Conservation (phyloP, 1,284 basidiomycete genomes). For the Cutaneotrichosporon sp. region DNA sequence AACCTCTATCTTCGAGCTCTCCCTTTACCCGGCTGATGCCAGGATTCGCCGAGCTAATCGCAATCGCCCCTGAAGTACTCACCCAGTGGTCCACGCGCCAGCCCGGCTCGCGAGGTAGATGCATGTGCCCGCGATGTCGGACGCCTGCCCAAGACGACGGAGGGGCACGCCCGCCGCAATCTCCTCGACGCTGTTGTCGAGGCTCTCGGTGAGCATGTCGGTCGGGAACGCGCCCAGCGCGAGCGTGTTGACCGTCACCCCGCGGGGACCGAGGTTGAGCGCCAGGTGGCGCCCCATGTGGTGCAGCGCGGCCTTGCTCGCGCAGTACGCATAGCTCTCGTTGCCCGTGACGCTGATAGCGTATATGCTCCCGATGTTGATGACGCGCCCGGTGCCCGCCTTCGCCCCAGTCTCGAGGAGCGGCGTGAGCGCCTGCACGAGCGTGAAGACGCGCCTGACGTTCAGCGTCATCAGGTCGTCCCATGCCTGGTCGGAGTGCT, state of each 20-base stretch:
- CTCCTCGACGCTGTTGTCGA: slow-evolving; percentile 56
- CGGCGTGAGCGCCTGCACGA: slow-evolving; percentile 3
- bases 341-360: slow-evolving; percentile 60
- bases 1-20: too few relatives aligned
- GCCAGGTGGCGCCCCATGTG: slow-evolving; percentile 55
- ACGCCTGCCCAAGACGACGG: slow-evolving; percentile 60
- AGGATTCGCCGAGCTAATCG: neutral
- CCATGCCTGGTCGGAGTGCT: slow-evolving; percentile 17
- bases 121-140: slow-evolving; percentile 60
- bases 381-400: slow-evolving; percentile 60
- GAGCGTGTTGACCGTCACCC: slow-evolving; percentile 65
- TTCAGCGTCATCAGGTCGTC: slow-evolving; percentile 22
- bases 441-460: slow-evolving; percentile 11
- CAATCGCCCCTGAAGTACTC: neutral
- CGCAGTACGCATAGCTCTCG: slow-evolving; percentile 69
- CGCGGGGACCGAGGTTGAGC: slow-evolving; percentile 61
- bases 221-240: slow-evolving; percentile 59
- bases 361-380: slow-evolving; percentile 69
- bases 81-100: slow-evolving; percentile 8
- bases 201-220: slow-evolving; percentile 59
- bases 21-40: neutral
- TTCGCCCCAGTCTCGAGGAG: slow-evolving; percentile 60
- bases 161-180: slow-evolving; percentile 58
- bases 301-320: slow-evolving; percentile 61
- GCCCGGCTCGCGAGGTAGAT: slow-evolving; percentile 4